Base-by-base conservation (phyloP, 306 rosid species). In the Trifolium subterraneum region DNA sequence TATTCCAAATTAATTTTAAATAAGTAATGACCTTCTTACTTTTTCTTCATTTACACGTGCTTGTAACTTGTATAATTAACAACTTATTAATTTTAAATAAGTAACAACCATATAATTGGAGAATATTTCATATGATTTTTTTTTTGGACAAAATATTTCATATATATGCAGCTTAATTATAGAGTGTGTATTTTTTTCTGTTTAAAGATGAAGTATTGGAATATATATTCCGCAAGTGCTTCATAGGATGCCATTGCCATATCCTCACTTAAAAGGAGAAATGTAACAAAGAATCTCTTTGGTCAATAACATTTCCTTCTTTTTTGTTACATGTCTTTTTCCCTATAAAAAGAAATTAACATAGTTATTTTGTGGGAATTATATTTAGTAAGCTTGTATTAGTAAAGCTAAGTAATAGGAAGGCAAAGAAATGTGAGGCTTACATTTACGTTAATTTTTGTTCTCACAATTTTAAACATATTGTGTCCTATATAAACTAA, bases 231-330 rank as follows among this genome's bases (percentile, higher is more conserved):
- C 8, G 16, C 33, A 74, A 64, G 35, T 31, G 74, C 71, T 65
- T 64, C 78, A 81, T 76, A 71, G 85, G 85, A 77, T 66, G 71
- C 71, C 56, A 66, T 66, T 81, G 75, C 75, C 60, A 63, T 71
- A 81, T 76, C 66, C 51, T 47, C 7, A 64, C 16, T 36, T 59
- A 67, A 75, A 70, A 64, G 76, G 18, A 62, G 78, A 64, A 75
- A 76, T 16, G 67, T 70, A 64, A 76, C 50, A 70, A 81, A 75
- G 81, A 75, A 81, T 81, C 81, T 81, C 70, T 71, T 64, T 63
- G 70, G 81, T 70, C 84, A 75, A 75, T 71, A 63, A 71, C 59
- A 39, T 70, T 68, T 64, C 69, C 65, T 61, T 59, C 63, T n/a
- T 79, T 80, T 70, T 63, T 62, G 38, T 56, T 56, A 56, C 63